Evolutionary conservation across 352 stramenopile genomes (phyloP), one percentile per base, ranked within the genome.

Genomic region (Pythium vanterpoolii): DNA sequence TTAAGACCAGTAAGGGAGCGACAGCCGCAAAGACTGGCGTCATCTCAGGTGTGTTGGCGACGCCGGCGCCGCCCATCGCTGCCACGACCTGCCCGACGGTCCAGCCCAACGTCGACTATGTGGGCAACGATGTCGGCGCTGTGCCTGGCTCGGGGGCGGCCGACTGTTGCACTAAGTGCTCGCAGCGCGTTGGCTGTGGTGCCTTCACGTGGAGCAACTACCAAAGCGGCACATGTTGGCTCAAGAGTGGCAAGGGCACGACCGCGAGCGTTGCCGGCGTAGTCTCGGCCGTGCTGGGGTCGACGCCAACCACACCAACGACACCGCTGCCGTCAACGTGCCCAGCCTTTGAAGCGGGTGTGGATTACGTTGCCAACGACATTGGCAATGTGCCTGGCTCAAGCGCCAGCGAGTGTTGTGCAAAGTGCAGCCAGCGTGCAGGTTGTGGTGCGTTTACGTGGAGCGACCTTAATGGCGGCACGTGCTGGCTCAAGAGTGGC

Each of bases 401-500:
- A n/a, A 27, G 36, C 18, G 33, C 50, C 0, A 34, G 45, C 1
- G 48, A 56, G 1, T 57, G 26, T 18, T 58, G 52, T 4, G 39
- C 57, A 14, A 60, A 66, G 9, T 74, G 59, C 45, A 21, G 42
- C 10, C 26, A 59, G 28, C 56, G 40, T 10, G 3, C 34, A 27
- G 63, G 53, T 11, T 69, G 69, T 44, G 52, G 54, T 1, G 64
- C 62, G 28, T 73, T 69, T 48, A 57, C 62, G 16, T 71, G 60
- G 62, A 68, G 46, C n/a, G 62, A 63, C 44, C 61, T 60, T 46
- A 55, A 51, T 14, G 59, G 58, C 13, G 62, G 62, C 9, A 74
- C 55, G 5, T 71, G 67, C 46, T 74, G 63, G 67, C 40, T 74
- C 49, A 74, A 74, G 63, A 68, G 63, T 39, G 36, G 14, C 27